A percentile compares a stretch with the other conserved stretches of the same genome.
Conservation (phyloP, 1,139 yeast species). For the Suhomyces bribrorum region DNA sequence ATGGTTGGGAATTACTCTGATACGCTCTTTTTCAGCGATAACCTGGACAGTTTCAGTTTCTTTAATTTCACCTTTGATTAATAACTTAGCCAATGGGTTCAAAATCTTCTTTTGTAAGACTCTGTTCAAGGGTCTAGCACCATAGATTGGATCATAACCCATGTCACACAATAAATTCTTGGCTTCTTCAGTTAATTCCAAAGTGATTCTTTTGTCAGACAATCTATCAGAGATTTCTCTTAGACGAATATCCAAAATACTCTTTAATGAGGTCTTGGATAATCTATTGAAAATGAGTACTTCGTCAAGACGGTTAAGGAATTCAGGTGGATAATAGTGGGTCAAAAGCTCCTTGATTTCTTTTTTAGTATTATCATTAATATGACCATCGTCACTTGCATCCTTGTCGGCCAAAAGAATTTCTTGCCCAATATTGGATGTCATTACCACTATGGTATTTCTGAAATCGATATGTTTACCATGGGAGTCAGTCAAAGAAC, state of each 20-base stretch:
- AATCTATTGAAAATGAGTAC: slow-evolving; percentile 86
- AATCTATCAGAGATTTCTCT: slow-evolving; percentile 77
- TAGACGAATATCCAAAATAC: slow-evolving; percentile 81
- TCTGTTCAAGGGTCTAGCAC: slow-evolving; percentile 95
- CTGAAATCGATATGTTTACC: slow-evolving; percentile 93
- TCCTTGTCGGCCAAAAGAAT: slow-evolving; percentile 64
- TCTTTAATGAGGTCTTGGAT: slow-evolving; percentile 68
- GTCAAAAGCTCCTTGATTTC: slow-evolving; percentile 69
- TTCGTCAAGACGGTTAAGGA: slow-evolving; percentile 90
- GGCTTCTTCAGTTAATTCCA: slow-evolving; percentile 61
- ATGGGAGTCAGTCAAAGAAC: slow-evolving; percentile 89
- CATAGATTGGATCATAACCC: slow-evolving; percentile 90
- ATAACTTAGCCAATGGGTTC: slow-evolving; percentile 80
- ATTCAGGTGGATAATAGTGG: slow-evolving; percentile 85
- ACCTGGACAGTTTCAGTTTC: slow-evolving; percentile 65
- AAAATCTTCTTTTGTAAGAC: slow-evolving; percentile 77
- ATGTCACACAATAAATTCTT: slow-evolving; percentile 75
- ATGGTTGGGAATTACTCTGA: slow-evolving; percentile 52
- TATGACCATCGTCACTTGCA: slow-evolving; percentile 46
- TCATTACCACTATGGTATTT: slow-evolving; percentile 94
- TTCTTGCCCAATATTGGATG: slow-evolving; percentile 95
- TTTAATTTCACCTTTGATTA: slow-evolving; percentile 77
- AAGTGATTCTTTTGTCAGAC: slow-evolving; percentile 71
- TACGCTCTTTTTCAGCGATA: slow-evolving; percentile 26
- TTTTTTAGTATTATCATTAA: slow-evolving; percentile 50